These are phyloP conservation scores for Candida silvicultrix DNA, from an alignment of 805 yeast genomes.

Conservation along the genomic window DNA sequence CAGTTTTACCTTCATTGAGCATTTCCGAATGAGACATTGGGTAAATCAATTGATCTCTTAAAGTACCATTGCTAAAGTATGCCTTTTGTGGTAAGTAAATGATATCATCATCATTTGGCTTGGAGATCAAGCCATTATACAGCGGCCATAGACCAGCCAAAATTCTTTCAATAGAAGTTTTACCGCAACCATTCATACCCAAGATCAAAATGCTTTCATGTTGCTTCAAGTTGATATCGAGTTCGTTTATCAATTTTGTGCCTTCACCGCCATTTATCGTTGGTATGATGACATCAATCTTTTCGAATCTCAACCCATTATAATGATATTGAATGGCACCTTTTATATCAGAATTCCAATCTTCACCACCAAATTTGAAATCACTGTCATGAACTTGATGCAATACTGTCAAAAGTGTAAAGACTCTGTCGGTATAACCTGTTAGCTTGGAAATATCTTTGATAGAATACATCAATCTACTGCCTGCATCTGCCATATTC, in stretches of 20 bases:
- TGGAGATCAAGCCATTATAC: constrained; percentile 74
- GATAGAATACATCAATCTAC: constrained; percentile 88
- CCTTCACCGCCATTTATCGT: constrained; percentile 54
- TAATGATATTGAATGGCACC: constrained; percentile 80
- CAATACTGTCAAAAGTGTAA: constrained; percentile 63
- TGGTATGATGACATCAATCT: constrained; percentile 79
- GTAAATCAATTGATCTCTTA: constrained; percentile 87
- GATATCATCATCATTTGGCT: constrained; percentile 66
- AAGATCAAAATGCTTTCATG: constrained; percentile 66
- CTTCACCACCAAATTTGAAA: constrained; percentile 33
- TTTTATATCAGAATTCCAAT: constrained; percentile 45
- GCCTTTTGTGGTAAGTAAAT: constrained; percentile 82
- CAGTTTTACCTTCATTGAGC: constrained; percentile 64
- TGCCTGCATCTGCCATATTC: constrained; percentile 91
- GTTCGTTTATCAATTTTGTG: constrained; percentile 50
- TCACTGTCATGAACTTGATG: constrained; percentile 71
- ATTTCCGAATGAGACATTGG: constrained; percentile 77
- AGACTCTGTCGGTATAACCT: constrained; percentile 85
- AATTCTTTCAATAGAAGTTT: constrained; percentile 77
- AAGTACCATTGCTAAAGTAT: constrained; percentile 75
- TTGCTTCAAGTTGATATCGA: constrained; percentile 48
- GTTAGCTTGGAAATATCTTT: constrained; percentile 88
- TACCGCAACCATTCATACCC: constrained; percentile 89
- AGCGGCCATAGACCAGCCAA: constrained; percentile 91
- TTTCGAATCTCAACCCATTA: constrained; percentile 76